These are phyloP conservation scores for Globisporangium emineosum DNA, from an alignment of 352 stramenopile species.

Conservation along the genomic window DNA sequence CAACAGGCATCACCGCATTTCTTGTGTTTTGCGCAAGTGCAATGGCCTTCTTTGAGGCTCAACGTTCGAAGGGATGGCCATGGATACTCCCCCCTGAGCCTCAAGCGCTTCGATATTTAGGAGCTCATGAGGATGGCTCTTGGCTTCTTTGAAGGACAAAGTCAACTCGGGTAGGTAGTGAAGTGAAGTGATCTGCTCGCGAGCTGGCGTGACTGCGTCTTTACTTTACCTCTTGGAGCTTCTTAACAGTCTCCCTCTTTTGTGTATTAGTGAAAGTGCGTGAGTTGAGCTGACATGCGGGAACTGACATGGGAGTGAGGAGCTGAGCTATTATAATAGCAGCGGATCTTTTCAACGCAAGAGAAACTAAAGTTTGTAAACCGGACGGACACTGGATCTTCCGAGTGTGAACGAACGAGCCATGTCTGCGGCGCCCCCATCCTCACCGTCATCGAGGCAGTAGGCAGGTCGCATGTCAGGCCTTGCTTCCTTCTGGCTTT, in stretches of 20 bases:
- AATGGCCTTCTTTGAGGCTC: not conserved
- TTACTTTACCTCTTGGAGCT: not conserved
- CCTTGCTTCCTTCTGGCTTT: not conserved
- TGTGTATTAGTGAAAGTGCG: not conserved
- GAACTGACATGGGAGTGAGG: not conserved
- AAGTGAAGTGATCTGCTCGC: not conserved
- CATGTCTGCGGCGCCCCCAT: no score
- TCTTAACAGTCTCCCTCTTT: not conserved
- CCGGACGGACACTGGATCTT: not conserved
- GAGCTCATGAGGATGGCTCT: not conserved
- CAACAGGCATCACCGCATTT: not conserved
- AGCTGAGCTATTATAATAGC: no score
- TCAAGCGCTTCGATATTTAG: not conserved
- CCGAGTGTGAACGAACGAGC: not conserved
- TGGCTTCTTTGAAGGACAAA: not conserved
- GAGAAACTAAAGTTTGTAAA: no score
- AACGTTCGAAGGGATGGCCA: no score
- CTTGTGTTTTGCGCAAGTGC: no score
- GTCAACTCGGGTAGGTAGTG: not conserved
- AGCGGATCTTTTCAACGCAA: not conserved
- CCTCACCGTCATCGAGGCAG: not conserved
- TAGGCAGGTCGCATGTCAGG: no score
- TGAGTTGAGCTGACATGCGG: not conserved
- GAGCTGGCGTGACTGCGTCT: not conserved
- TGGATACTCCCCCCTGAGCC: no score